phyloP scores from a whole-genome alignment of 306 rosid species.

The Abrus pulchellus region DNA sequence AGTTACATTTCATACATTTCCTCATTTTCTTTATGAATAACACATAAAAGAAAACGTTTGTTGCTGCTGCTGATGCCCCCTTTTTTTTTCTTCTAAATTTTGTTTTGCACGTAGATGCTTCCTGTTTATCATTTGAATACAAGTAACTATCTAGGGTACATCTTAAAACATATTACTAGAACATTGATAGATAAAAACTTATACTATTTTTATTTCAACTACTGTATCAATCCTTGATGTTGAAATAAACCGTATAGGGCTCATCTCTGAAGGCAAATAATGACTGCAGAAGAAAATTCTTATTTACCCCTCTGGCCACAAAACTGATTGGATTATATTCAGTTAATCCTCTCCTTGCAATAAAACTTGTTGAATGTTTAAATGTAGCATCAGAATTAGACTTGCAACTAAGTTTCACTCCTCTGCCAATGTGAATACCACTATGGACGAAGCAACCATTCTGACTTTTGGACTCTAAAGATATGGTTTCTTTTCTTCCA shows the following conservation, averaged over 20 bases:
- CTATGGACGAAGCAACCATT: constrained; percentile 69
- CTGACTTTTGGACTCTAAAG: constrained; percentile 67
- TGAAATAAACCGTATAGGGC: constrained; percentile 76
- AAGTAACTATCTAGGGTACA: no score
- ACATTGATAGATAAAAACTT: not conserved
- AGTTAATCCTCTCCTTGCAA: constrained; percentile 54
- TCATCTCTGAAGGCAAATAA: constrained; percentile 73
- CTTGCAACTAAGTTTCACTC: constrained; percentile 69
- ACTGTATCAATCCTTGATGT: constrained; percentile 53
- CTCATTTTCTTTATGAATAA: no score
- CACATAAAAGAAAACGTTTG: no score
- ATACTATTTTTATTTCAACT: not conserved
- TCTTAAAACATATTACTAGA: not conserved
- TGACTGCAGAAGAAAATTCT: constrained; percentile 75
- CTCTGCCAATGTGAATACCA: constrained; percentile 41
- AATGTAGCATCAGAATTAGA: constrained; percentile 45
- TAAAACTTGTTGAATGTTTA: constrained; percentile 72
- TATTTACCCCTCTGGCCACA: constrained; percentile 67
- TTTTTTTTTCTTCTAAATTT: no score
- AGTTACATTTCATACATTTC: no score
- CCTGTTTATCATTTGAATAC: not conserved
- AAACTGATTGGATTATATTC: constrained; percentile 83
- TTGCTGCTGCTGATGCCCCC: no score
- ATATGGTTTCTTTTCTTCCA: constrained; percentile 60
- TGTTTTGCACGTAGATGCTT: no score